These are phyloP conservation scores for Athelia psychrophila DNA, from an alignment of 1,284 basidiomycete species.

Conservation along the genomic window DNA sequence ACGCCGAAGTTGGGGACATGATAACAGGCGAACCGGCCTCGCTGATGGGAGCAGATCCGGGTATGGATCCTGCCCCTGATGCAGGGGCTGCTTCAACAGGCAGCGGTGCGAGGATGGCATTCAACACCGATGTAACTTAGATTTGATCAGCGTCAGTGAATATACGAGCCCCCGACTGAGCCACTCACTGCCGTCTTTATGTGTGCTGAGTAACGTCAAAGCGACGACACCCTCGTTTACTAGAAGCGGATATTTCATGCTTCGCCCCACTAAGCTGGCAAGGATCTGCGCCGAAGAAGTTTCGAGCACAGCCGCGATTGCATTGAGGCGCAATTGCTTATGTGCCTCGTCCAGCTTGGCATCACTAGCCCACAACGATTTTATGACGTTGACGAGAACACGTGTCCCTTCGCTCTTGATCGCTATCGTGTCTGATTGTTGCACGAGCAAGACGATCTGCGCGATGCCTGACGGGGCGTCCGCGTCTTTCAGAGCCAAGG, in stretches of 20 bases:
- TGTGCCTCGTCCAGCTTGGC: constrained; percentile 28
- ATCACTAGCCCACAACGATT: constrained; percentile 63
- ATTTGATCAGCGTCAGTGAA: constrained; percentile 11
- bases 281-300: constrained; percentile 58
- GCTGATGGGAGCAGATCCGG: constrained; percentile 40
- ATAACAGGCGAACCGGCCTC: constrained; percentile 42
- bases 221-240: constrained; percentile 90
- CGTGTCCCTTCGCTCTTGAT: constrained; percentile 89
- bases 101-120: constrained; percentile 50
- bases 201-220: constrained; percentile 71
- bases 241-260: constrained; percentile 79
- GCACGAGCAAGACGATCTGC: constrained; percentile 72
- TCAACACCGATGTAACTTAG: constrained; percentile 59
- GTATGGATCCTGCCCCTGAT: constrained; percentile 28
- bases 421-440: constrained; percentile 79
- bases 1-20: constrained; percentile 30
- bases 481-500: constrained; percentile 2
- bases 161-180: constrained; percentile 3
- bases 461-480: constrained; percentile 48
- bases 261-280: constrained; percentile 71
- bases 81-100: constrained; percentile 37
- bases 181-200: constrained; percentile 59
- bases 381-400: constrained; percentile 81
- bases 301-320: constrained; percentile 53
- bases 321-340: constrained; percentile 46